Base-by-base conservation (phyloP, 495 filamentous ascomycete genomes). In the Neurospora tetraspora region DNA sequence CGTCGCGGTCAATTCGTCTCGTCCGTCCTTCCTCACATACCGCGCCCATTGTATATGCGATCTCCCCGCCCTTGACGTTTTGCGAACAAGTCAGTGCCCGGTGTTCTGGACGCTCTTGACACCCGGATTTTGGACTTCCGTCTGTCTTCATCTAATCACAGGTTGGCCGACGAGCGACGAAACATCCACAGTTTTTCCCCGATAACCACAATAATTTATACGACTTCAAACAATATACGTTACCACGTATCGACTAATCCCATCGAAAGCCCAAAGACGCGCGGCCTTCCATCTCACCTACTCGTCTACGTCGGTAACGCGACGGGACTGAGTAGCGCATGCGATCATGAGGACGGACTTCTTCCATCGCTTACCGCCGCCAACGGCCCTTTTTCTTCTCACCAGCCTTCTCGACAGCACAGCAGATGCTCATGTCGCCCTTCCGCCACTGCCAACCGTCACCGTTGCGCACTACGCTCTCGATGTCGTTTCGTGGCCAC, bases 401-500 rank as follows among this genome's bases (percentile, higher is more conserved):
- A 77, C 81, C 69, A 77, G 74, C 71, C 72, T 81, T 39, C 74
- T 84, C 70, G 73, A 78, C 31, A 74, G 79, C 42, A 75, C 79
- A n/a, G 40, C 73, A 34, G 31, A 34, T 36, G 78, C 80, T 38
- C 81, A 84, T 76, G 75, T 75, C 69, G 69, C 84, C 23, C 82
- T 80, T 3, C 78, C 74, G 18, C 77, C 69, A 4, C 36, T 45
- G 16, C 77, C 79, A 34, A 86, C 84, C 16, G 81, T 77, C 43
- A 84, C 83, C 0, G 65, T 86, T 37, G 78, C 79, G 16, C 72
- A 81, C 68, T 80, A 76, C 31, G 80, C 77, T 68, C 75, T 86
- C 76, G 79, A 83, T 65, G 84, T 85, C 39, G 77, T 82, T 31
- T 75, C 84, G 59, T 86, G 82, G 77, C 82, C 83, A 16, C 27